A percentile compares a stretch with the other conserved stretches of the same genome.
These are phyloP conservation scores for Saccharomyces hybrid DNA, from an alignment of 1,139 yeast genomes.

Conservation along the genomic window DNA sequence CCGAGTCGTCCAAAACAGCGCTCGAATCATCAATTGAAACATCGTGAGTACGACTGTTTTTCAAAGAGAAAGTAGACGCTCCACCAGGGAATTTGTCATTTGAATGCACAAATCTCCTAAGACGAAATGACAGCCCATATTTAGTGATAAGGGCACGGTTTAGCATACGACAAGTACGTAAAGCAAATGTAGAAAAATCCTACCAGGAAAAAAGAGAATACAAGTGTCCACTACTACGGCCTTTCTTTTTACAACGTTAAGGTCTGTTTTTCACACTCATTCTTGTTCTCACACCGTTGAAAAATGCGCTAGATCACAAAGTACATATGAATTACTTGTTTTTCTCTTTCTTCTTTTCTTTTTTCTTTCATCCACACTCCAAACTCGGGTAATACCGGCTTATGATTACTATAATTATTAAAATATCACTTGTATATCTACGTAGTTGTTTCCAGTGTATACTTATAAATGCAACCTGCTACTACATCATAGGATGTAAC, in stretches of 20 bases:
- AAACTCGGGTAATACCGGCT: neutral
- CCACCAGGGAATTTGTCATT: neutral
- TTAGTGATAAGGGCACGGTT: neutral
- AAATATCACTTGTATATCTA: neutral
- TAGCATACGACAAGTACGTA: neutral
- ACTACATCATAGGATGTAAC: slow-evolving; percentile 39
- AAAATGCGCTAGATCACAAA: too few species aligned
- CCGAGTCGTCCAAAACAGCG: neutral
- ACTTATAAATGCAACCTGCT: neutral
- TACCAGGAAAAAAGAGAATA: neutral
- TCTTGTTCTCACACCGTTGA: neutral
- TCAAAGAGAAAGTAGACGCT: neutral
- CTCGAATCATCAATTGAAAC: neutral
- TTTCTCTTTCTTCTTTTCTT: too few species aligned
- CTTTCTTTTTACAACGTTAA: neutral
- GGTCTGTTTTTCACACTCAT: neutral
- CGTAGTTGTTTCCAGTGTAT: neutral
- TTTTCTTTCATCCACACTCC: too few species aligned
- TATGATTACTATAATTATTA: neutral
- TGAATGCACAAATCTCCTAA: neutral
- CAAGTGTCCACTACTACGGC: neutral
- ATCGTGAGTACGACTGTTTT: neutral
- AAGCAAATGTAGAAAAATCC: neutral
- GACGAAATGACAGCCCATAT: neutral
- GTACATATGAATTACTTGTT: too few species aligned